A percentile compares a stretch with the other conserved stretches of the same genome.
phyloP scores from a whole-genome alignment of 768 basidiomycete genomes.

The Suillus ampliporus region DNA sequence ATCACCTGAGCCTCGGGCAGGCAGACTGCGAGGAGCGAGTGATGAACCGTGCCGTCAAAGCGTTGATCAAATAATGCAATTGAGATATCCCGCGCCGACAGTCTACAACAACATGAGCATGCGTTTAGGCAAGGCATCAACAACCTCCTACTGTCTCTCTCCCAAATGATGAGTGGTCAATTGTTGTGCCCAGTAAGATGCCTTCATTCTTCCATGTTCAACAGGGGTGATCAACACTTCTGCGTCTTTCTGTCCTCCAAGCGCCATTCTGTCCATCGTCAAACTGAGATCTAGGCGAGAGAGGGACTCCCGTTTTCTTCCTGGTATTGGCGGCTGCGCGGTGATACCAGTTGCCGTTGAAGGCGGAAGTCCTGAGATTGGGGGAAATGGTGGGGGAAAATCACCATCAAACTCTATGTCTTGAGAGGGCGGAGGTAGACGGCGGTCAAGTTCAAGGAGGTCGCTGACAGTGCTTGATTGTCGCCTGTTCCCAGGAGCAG shows the following conservation, averaged over 20 bases:
- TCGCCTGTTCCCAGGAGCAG: constrained; percentile 40
- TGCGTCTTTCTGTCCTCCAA: constrained; percentile 54
- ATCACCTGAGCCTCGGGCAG: constrained; percentile 52
- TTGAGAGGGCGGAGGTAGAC: constrained; percentile 47
- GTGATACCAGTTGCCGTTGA: constrained; percentile 61
- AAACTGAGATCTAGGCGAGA: constrained; percentile 61
- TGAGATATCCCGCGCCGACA: constrained; percentile 41
- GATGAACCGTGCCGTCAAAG: constrained; percentile 57
- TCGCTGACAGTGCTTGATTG: constrained; percentile 46
- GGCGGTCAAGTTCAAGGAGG: constrained; percentile 36
- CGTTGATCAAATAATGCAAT: constrained; percentile 69
- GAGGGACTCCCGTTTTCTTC: constrained; percentile 46
- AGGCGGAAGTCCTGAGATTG: constrained; percentile 51
- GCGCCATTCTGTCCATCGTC: constrained; percentile 71
- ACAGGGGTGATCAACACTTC: constrained; percentile 47
- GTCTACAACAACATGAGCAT: constrained; percentile 13
- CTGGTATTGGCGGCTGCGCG: constrained; percentile 57
- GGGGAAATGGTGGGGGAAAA: constrained; percentile 32
- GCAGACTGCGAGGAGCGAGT: constrained; percentile 61
- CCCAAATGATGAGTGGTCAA: constrained; percentile 56
- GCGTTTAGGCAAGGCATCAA: not conserved
- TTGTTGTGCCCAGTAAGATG: constrained; percentile 75
- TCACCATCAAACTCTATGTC: constrained; percentile 41
- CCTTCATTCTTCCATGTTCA: constrained; percentile 70
- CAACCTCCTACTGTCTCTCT: constrained; percentile 53